Percentiles rank a stretch among this genome's conserved stretches.
phyloP scores from a whole-genome alignment of 2,329 filamentous ascomycete genomes.

The Magnaporthales sp. region DNA sequence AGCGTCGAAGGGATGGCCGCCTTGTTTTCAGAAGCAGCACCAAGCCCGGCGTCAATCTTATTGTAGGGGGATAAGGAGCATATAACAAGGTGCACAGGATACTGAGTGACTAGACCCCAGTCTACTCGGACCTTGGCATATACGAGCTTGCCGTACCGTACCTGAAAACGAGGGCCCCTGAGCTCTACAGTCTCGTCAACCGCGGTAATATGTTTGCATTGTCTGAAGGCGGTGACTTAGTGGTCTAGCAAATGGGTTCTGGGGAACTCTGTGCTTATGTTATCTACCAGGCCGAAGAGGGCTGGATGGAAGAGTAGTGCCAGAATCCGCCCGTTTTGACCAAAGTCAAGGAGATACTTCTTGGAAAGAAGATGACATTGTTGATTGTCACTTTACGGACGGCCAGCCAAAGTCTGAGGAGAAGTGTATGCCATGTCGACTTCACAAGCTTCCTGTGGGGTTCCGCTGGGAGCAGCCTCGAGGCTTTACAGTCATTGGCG shows the following conservation, averaged over 20 bases:
- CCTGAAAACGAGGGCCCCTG: conserved; percentile 30
- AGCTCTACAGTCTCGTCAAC: conserved; percentile 34
- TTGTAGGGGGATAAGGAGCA: conserved; percentile 25
- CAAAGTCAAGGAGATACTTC: conserved; percentile 27
- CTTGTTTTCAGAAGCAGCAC: conserved; percentile 28
- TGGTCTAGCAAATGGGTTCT: conserved; percentile 37
- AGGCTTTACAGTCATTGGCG: conserved; percentile 47
- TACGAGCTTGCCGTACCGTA: conserved; percentile 33
- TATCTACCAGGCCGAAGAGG: conserved; percentile 24
- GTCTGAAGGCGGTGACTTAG: conserved; percentile 30
- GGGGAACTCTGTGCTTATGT: conserved; percentile 30
- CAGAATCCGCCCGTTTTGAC: conserved; percentile 32
- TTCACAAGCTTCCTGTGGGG: conserved; percentile 45
- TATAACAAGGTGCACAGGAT: conserved; percentile 26
- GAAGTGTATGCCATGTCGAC: conserved; percentile 27
- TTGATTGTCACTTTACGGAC: conserved; percentile 34
- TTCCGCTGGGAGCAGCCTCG: conserved; percentile 34
- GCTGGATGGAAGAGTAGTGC: conserved; percentile 31
- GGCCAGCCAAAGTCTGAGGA: conserved; percentile 31
- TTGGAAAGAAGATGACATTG: conserved; percentile 19
- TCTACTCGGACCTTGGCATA: conserved; percentile 35
- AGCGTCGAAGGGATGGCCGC: conserved; percentile 12
- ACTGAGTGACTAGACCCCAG: conserved; percentile 29
- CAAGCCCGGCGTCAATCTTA: conserved; percentile 27
- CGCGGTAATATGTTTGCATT: conserved; percentile 36